phyloP scores from a whole-genome alignment of 1,139 yeast species.

The Sugiyamaella neomexicana region DNA sequence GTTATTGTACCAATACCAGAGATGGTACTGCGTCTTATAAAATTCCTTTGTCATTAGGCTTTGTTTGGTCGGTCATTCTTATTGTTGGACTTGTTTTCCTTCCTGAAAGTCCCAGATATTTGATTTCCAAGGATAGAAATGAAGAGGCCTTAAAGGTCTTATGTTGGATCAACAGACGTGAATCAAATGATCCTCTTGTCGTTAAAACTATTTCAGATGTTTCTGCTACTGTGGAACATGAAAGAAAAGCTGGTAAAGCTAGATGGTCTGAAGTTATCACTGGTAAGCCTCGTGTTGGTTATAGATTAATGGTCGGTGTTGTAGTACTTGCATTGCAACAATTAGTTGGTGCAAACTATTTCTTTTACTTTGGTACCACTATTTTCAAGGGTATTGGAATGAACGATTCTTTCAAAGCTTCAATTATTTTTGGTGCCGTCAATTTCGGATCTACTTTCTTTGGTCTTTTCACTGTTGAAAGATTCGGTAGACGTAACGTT shows the following conservation, averaged over 20 bases:
- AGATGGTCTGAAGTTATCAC: conserved; percentile 64
- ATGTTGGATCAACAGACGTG: conserved; percentile 61
- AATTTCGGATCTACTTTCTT: conserved; percentile 75
- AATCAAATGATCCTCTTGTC: conserved; percentile 59
- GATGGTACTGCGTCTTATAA: conserved; percentile 60
- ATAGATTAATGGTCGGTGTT: conserved; percentile 65
- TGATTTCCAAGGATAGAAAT: conserved; percentile 53
- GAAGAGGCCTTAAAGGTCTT: conserved; percentile 63
- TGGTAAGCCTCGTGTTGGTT: conserved; percentile 67
- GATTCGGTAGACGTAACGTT: conserved; percentile 68
- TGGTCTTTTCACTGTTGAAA: conserved; percentile 66
- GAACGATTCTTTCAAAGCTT: conserved; percentile 62
- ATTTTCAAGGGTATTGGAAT: conserved; percentile 76
- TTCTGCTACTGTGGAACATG: conserved; percentile 63
- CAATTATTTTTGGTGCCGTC: conserved; percentile 75
- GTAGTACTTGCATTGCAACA: conserved; percentile 71
- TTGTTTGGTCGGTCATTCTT: conserved; percentile 47
- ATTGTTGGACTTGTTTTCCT: conserved; percentile 59
- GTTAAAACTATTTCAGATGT: conserved; percentile 59
- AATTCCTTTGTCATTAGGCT: conserved; percentile 55
- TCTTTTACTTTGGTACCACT: conserved; percentile 80
- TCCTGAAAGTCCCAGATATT: conserved; percentile 81
- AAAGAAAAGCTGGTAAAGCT: conserved; percentile 62
- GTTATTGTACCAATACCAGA: conserved; percentile 58
- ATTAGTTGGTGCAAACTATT: conserved; percentile 77